phyloP scores from a whole-genome alignment of 2,329 filamentous ascomycete genomes.

The Colletotrichum scovillei region DNA sequence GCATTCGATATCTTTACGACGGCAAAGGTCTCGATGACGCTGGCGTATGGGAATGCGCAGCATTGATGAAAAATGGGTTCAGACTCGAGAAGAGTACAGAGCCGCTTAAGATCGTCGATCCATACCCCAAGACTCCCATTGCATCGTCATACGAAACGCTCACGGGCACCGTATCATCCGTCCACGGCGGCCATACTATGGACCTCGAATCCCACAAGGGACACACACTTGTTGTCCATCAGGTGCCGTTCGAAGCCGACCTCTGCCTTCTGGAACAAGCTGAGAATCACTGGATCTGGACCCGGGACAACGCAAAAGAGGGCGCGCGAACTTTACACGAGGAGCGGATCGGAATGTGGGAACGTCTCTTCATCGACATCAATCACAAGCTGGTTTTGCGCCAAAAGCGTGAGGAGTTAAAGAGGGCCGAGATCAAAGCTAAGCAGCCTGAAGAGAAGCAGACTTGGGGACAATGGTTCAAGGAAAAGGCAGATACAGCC shows the following conservation, averaged over 20 bases:
- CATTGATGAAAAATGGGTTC: conserved; percentile 35
- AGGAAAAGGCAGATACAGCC: background rate
- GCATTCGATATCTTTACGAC: conserved; percentile 45
- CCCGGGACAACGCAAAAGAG: background rate
- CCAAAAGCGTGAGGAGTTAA: background rate
- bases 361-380: conserved; percentile 35
- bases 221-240: conserved; percentile 22
- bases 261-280: conserved; percentile 27
- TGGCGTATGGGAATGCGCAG: conserved; percentile 39
- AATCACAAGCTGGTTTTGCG: conserved; percentile 29
- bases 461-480: background rate
- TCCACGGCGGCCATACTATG: background rate
- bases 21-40: conserved; percentile 44
- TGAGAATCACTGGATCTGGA: conserved; percentile 32
- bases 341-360: conserved; percentile 40
- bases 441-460: background rate
- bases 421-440: background rate
- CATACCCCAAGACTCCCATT: background rate
- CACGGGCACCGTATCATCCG: conserved; percentile 16
- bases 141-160: conserved; percentile 29
- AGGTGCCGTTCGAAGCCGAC: conserved; percentile 35
- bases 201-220: background rate
- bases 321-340: conserved; percentile 18
- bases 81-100: conserved; percentile 9
- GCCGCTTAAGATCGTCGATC: background rate